Percentiles rank a stretch among this genome's conserved stretches.
Evolutionary conservation across 148 eudicot species (phyloP).

Genomic region (Camellia sinensis): DNA sequence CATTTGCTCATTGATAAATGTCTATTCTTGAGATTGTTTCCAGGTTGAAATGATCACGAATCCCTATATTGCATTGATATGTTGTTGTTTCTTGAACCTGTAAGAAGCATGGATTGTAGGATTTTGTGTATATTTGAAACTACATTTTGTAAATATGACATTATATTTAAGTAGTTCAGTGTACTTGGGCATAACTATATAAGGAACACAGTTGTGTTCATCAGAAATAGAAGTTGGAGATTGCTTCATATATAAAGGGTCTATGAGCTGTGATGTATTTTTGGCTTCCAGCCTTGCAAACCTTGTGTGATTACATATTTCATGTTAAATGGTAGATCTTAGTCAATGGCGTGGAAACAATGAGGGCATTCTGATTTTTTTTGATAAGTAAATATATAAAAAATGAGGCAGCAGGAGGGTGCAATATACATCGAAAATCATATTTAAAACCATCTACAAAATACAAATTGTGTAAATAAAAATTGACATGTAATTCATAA

Average conservation of each 20-base stretch:
- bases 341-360: not conserved
- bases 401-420: no score
- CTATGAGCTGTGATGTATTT: not conserved
- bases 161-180: not conserved
- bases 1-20: not conserved
- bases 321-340: not conserved
- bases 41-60: not conserved
- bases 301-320: not conserved
- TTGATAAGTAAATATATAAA: no score
- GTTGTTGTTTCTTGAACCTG: not conserved
- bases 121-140: not conserved
- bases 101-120: not conserved
- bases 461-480: no score
- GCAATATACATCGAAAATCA: no score
- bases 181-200: not conserved
- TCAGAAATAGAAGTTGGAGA: constrained; percentile 2
- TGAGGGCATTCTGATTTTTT: not conserved
- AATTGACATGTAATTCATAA: no score
- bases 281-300: constrained; percentile 1
- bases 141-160: not conserved
- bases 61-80: not conserved
- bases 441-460: no score
- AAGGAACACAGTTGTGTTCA: not conserved
- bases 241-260: constrained; percentile 2
- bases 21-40: not conserved